phyloP scores from a whole-genome alignment of 805 yeast genomes.

The Ogataea naganishii region DNA sequence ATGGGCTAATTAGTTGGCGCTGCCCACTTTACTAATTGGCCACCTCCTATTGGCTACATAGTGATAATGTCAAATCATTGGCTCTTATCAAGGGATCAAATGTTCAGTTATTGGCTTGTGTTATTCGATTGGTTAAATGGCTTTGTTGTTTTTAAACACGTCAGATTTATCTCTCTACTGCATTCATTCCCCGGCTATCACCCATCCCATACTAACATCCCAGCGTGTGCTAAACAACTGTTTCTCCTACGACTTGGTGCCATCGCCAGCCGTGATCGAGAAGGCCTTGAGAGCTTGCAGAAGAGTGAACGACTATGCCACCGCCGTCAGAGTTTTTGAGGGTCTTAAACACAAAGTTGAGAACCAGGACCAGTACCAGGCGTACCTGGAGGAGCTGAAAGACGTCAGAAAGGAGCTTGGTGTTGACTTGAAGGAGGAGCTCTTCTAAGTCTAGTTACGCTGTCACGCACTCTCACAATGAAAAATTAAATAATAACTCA shows the following conservation, averaged over 20 bases:
- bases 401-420: slow-evolving; percentile 89
- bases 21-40: no score
- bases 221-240: slow-evolving; percentile 93
- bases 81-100: no score
- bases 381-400: slow-evolving; percentile 91
- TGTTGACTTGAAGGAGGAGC: slow-evolving; percentile 84
- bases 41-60: no score
- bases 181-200: background rate
- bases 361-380: slow-evolving; percentile 86
- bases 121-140: no score
- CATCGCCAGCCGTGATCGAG: slow-evolving; percentile 93
- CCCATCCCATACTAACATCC: slow-evolving; percentile 16
- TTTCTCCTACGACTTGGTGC: slow-evolving; percentile 96
- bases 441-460: slow-evolving; percentile 35
- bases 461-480: background rate
- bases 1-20: no score
- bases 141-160: no score
- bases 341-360: slow-evolving; percentile 95
- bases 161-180: no score
- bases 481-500: background rate
- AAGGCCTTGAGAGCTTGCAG: slow-evolving; percentile 96
- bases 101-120: no score
- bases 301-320: slow-evolving; percentile 97
- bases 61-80: no score
- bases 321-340: slow-evolving; percentile 97